Evolutionary conservation across 352 stramenopile species (phyloP).

Genomic region (Phytophthora pisi): DNA sequence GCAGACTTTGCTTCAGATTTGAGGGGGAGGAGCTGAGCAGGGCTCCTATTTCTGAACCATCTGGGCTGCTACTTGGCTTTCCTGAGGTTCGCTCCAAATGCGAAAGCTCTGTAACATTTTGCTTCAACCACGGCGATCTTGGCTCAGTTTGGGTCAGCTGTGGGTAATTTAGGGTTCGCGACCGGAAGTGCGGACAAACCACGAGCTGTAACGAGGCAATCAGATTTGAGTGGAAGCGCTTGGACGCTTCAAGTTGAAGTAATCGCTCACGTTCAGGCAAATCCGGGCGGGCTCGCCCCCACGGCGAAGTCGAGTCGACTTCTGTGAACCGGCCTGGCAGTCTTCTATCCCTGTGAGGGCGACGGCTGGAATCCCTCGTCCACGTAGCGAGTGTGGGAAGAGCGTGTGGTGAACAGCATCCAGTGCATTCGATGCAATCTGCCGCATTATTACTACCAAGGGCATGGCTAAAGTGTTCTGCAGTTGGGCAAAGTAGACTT

Average conservation of each 20-base stretch:
- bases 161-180: neutral
- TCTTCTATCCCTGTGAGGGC: neutral
- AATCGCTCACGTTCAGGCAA: slow-evolving; percentile 18
- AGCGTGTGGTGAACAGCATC: too few species aligned
- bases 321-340: neutral
- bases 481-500: too few species aligned
- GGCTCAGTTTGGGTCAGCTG: slow-evolving; percentile 15
- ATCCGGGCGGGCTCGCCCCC: slow-evolving; percentile 3
- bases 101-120: neutral
- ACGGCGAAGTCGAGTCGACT: neutral
- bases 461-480: too few species aligned
- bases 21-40: slow-evolving; percentile 20
- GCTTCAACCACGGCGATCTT: slow-evolving; percentile 22
- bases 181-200: slow-evolving; percentile 11
- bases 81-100: slow-evolving; percentile 4
- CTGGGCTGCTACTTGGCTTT: slow-evolving; percentile 21
- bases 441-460: too few species aligned
- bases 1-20: slow-evolving; percentile 15
- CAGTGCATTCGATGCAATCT: too few species aligned
- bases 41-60: slow-evolving; percentile 28
- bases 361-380: neutral
- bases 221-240: slow-evolving; percentile 32
- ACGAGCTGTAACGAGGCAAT: slow-evolving; percentile 20
- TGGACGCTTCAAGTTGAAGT: slow-evolving; percentile 34
- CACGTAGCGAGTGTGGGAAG: too few species aligned